Evolutionary conservation across 2,329 filamentous ascomycete species (phyloP).

Genomic region (Xylariaceae sp.): DNA sequence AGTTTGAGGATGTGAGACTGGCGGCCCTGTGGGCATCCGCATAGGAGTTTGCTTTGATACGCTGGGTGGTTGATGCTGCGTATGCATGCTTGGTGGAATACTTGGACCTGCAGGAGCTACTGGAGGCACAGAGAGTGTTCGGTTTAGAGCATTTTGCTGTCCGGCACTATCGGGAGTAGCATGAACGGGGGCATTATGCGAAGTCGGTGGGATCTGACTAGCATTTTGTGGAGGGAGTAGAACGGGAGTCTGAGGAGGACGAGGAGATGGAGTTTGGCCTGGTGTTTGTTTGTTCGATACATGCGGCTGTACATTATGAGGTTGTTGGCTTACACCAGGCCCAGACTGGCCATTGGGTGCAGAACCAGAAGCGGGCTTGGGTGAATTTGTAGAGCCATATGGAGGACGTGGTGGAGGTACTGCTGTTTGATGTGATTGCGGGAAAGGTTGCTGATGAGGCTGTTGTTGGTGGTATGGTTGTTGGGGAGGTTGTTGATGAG

Average conservation of each 20-base stretch:
- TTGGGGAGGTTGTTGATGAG: conserved; percentile 22
- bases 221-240: conserved; percentile 30
- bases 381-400: conserved; percentile 21
- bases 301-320: conserved; percentile 25
- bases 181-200: conserved; percentile 27
- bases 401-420: conserved; percentile 29
- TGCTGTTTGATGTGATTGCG: conserved; percentile 28
- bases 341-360: conserved; percentile 19
- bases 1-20: conserved; percentile 16
- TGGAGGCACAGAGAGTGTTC: conserved; percentile 24
- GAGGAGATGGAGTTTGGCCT: conserved; percentile 26
- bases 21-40: conserved; percentile 19
- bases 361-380: conserved; percentile 25
- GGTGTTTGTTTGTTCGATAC: conserved; percentile 19
- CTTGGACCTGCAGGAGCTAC: conserved; percentile 26
- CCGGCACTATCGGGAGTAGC: conserved; percentile 28
- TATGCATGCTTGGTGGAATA: conserved; percentile 14
- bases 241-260: conserved; percentile 29
- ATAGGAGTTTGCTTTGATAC: conserved; percentile 22
- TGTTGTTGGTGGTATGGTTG: conserved; percentile 6
- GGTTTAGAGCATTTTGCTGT: conserved; percentile 32
- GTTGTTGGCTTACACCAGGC: conserved; percentile 18
- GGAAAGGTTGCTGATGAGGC: conserved; percentile 24
- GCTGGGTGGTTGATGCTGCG: conserved; percentile 18
- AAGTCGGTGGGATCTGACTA: conserved; percentile 28